Conservation (phyloP, 2,329 filamentous ascomycete species). For the Daldinia eschscholtzii region DNA sequence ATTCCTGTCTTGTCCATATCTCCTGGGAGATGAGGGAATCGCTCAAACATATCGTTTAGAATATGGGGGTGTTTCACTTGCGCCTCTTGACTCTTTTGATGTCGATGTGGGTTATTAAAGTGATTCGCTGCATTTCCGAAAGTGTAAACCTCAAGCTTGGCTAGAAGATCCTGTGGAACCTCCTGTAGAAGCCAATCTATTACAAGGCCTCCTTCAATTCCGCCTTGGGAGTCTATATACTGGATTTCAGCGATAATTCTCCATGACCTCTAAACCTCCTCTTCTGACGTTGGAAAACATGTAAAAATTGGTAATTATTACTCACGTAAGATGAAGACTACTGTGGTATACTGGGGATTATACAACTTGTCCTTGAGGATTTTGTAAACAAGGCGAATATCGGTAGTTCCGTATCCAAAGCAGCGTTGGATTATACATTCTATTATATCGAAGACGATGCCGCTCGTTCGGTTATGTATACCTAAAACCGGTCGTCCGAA, state of each 20-base stretch:
- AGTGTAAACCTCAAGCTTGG: conserved; percentile 14
- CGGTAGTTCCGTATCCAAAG: conserved; percentile 6
- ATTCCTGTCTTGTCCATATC: neutral
- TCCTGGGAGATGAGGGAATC: neutral
- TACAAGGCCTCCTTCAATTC: neutral
- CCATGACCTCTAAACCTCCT: neutral
- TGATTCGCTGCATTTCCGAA: conserved; percentile 12
- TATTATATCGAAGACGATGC: conserved; percentile 2
- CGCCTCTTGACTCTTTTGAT: neutral
- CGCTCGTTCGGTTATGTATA: conserved; percentile 10
- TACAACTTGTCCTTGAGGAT: conserved; percentile 9
- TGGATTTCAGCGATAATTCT: neutral
- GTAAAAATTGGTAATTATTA: neutral
- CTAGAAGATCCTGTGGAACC: conserved; percentile 8
- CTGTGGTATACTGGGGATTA: conserved; percentile 5
- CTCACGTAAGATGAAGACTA: conserved; percentile 8
- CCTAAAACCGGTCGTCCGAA: conserved; percentile 3
- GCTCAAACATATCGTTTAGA: neutral
- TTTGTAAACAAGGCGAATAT: conserved; percentile 3
- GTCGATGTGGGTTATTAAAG: conserved; percentile 4
- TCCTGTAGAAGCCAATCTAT: conserved; percentile 14
- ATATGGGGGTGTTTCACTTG: neutral
- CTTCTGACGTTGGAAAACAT: neutral
- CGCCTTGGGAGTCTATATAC: neutral
- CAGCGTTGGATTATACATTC: conserved; percentile 8